Evolutionary conservation across 106 monocot genomes (phyloP), one percentile per base, ranked within the genome.

Genomic region (Alisma plantagoaquatica): DNA sequence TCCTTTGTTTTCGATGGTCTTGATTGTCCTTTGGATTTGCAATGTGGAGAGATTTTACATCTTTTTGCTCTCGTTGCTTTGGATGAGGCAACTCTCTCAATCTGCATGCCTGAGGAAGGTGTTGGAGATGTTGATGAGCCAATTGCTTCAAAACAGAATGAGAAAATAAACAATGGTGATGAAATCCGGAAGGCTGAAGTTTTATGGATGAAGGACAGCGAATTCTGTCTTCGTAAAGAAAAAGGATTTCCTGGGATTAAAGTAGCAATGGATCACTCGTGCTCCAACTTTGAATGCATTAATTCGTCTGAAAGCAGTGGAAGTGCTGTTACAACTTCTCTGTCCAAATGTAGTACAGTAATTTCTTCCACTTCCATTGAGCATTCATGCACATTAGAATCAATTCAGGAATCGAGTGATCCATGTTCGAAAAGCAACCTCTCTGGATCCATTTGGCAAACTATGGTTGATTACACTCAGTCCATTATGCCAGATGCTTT

Each of bases 181-280:
- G 71, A 60, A 29, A 27, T 63, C 62, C 78, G 76, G 62, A 89
- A 74, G 51, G 68, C 46, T 8, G 85, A 76, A 52, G 16, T 51
- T 31, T 63, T 50, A 51, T 28, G 48, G 26, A 75, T 61, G 54
- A 60, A 66, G 33, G 87, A 88, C 31, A 42, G 53, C 54, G 68
- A 77, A 51, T 77, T 59, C 47, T 73, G 66, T 69, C 42, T 45
- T 63, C 90, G 98, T 10, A 48, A 82, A 22, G 98, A 76, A 59
- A 98, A 90, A 68, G 96, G 98, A 2, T 98, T 98, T 70, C 90
- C 98, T 74, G 90, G 82, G 53, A 73, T 98, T 56, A 69, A 67
- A 33, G 41, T 98, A 41, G 0, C 56, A 6, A 27, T 90, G 21
- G 70, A 71, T 41, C 71, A 61, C 46, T 33, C 62, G 43, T 59